Evolutionary conservation across 2,329 filamentous ascomycete species (phyloP).

Genomic region (Westerdykella ornata): DNA sequence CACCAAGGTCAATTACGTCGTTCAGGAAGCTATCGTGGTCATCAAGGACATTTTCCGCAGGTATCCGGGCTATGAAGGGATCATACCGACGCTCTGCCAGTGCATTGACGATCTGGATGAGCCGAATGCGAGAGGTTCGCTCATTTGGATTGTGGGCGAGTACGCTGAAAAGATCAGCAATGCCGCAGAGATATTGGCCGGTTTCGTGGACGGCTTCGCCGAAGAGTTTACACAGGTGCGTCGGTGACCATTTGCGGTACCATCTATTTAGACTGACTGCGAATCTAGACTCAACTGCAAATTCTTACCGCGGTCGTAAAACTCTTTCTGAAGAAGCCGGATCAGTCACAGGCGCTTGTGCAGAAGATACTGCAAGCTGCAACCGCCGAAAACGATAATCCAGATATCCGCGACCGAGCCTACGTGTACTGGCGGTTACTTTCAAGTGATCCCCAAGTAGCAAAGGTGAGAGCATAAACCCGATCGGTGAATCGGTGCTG

Average conservation of each 20-base stretch:
- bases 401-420: conserved; percentile 91
- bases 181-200: conserved; percentile 84
- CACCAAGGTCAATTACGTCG: conserved; percentile 97
- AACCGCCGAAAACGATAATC: conserved; percentile 93
- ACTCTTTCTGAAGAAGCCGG: conserved; percentile 92
- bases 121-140: conserved; percentile 76
- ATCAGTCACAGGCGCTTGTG: conserved; percentile 82
- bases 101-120: conserved; percentile 97
- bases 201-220: conserved; percentile 89
- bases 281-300: conserved; percentile 81
- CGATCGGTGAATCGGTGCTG: not conserved
- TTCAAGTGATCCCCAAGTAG: conserved; percentile 82
- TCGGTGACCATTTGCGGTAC: conserved; percentile 3
- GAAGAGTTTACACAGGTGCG: conserved; percentile 91
- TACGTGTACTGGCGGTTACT: conserved; percentile 98
- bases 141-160: conserved; percentile 99
- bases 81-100: conserved; percentile 92
- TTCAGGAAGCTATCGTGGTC: conserved; percentile 96
- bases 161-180: conserved; percentile 99
- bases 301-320: conserved; percentile 97
- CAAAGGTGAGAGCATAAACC: conserved; percentile 57
- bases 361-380: conserved; percentile 91
- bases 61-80: conserved; percentile 95
- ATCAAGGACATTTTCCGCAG: conserved; percentile 98
- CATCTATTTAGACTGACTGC: conserved; percentile 1